Evolutionary conservation across 768 basidiomycete genomes (phyloP).

Genomic region (Auricularia sp.): DNA sequence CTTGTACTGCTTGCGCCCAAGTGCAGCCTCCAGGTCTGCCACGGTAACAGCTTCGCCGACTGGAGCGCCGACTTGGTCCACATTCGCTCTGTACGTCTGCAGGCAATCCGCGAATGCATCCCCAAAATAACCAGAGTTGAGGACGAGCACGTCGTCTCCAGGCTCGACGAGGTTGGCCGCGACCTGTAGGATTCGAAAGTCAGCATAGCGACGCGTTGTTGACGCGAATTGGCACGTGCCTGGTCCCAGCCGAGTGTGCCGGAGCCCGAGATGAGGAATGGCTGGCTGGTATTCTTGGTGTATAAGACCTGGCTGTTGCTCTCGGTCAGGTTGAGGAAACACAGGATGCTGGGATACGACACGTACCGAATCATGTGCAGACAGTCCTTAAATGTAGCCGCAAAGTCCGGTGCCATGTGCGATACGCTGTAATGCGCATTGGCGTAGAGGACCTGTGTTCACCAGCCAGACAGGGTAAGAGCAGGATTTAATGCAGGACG

Average conservation of each 20-base stretch:
- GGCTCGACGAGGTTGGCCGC: constrained; percentile 83
- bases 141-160: constrained; percentile 68
- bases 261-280: constrained; percentile 87
- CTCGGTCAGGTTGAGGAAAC: constrained; percentile 4
- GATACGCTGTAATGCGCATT: constrained; percentile 89
- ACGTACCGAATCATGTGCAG: constrained; percentile 70
- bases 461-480: not conserved
- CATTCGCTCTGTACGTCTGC: constrained; percentile 78
- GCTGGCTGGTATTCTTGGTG: constrained; percentile 62
- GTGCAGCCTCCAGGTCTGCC: constrained; percentile 51
- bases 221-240: constrained; percentile 27
- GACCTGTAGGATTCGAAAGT: constrained; percentile 36
- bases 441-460: constrained; percentile 65
- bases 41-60: constrained; percentile 66
- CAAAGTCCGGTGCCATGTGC: constrained; percentile 82
- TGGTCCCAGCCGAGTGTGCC: constrained; percentile 98
- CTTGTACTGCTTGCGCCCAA: constrained; percentile 77
- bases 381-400: constrained; percentile 79
- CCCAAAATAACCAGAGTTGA: constrained; percentile 91
- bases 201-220: constrained; percentile 1
- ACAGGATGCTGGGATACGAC: not conserved
- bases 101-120: constrained; percentile 84
- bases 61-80: constrained; percentile 71
- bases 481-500: not conserved
- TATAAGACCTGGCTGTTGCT: constrained; percentile 56